Base-by-base conservation (phyloP, 768 basidiomycete genomes). In the Amylocystis lapponica region DNA sequence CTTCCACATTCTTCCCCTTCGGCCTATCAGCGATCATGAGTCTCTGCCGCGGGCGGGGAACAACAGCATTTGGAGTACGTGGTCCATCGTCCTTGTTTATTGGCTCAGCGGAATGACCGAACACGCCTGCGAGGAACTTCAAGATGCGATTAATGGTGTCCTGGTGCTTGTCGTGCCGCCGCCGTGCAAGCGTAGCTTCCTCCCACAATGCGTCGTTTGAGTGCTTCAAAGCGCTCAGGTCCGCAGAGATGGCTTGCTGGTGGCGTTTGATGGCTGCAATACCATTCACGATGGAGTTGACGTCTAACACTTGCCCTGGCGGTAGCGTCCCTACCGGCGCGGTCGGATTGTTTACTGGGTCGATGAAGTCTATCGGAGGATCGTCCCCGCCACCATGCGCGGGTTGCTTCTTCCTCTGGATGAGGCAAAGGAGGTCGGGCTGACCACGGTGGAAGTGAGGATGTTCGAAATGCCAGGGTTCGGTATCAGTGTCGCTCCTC, bases 101-200 rank as follows among this genome's bases (percentile, higher is more conserved):
- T 0, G 59, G 53, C 7, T 55, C 52, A 3, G 57, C 50, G 0
- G 52, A 41, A 41, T 72, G 75, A 11, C 86, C 85, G 66, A 98
- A 98, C 3, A 97, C 85, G 11, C 90, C 83, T 9, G 94, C 94
- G 43, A 99, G 66, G 65, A 99, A 98, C 47, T 91, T 86, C 50
- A 99, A 76, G 48, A 99, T 98, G 43, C 89, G 71, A 56, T 96
- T 92, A 60, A 98, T 92, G 17, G 92, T 96, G 61, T 98, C 93
- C 57, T 96, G 86, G 51, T 97, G 93, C 57, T 89, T 93, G 60
- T 91, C 83, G 57, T 95, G 83, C 44, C 81, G 76, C 51, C 83
- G 79, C 13, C 92, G 71, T 2, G 89, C 78, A 25, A 77, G 68
- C 51, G 91, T 64, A 1, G 91, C 83, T 57, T 98, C 93, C 59